phyloP scores from a whole-genome alignment of 306 rosid genomes.

The Cucumis hystrix region DNA sequence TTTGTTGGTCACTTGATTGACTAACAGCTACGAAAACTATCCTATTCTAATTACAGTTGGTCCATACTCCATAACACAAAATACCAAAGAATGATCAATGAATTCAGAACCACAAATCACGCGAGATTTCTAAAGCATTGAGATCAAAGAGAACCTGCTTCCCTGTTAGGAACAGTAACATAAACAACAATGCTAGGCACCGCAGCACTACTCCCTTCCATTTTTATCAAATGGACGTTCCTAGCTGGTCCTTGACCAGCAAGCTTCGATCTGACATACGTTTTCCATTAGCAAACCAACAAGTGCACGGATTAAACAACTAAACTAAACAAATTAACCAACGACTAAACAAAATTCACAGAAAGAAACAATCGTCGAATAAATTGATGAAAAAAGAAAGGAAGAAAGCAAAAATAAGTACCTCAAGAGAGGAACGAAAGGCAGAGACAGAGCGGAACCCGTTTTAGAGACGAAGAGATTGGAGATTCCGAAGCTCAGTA shows the following conservation, averaged over 20 bases:
- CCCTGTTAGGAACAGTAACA: constrained; percentile 88
- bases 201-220: constrained; percentile 53
- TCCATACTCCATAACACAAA: not conserved
- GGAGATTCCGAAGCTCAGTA: constrained; percentile 59
- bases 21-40: not conserved
- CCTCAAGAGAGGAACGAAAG: constrained; percentile 28
- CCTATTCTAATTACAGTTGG: not conserved
- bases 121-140: not conserved
- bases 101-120: not conserved
- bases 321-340: not conserved
- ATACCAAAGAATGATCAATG: not conserved
- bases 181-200: constrained; percentile 88
- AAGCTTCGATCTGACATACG: constrained; percentile 42
- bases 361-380: not conserved
- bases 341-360: not conserved
- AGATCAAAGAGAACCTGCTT: constrained; percentile 38
- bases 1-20: not conserved
- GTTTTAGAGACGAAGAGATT: constrained; percentile 39
- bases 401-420: not conserved
- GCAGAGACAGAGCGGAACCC: constrained; percentile 39
- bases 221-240: constrained; percentile 18
- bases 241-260: constrained; percentile 21
- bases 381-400: not conserved
- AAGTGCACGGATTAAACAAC: not conserved
- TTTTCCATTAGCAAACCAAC: not conserved